These are phyloP conservation scores for Andrographis paniculata DNA, from an alignment of 305 asterid genomes.

Conservation along the genomic window DNA sequence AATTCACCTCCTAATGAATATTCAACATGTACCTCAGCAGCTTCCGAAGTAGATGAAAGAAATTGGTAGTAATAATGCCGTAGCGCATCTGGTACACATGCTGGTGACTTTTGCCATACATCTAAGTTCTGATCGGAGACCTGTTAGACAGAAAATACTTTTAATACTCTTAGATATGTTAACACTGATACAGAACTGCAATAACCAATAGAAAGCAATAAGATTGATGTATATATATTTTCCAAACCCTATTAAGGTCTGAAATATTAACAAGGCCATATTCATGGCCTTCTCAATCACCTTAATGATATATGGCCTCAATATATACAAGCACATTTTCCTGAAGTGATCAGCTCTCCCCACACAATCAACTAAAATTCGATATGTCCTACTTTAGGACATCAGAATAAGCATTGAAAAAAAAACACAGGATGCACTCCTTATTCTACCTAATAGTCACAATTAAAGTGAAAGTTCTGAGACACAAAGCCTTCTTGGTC, in stretches of 20 bases:
- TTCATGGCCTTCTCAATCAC: background rate
- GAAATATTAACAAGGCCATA: background rate
- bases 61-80: slow-evolving; percentile 92
- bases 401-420: slow-evolving; percentile 4
- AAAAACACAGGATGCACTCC: background rate
- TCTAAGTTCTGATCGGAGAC: slow-evolving; percentile 88
- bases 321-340: background rate
- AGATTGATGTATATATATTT: slow-evolving; percentile 6
- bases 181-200: slow-evolving; percentile 9
- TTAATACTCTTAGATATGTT: slow-evolving; percentile 14
- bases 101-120: slow-evolving; percentile 72
- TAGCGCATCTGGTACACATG: slow-evolving; percentile 85
- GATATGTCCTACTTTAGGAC: slow-evolving; percentile 11
- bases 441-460: slow-evolving; percentile 4
- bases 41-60: slow-evolving; percentile 82
- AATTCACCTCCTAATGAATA: slow-evolving; percentile 16
- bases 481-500: slow-evolving; percentile 1
- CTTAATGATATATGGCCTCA: slow-evolving; percentile 6
- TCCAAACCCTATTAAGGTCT: slow-evolving; percentile 11
- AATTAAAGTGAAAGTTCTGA: slow-evolving; percentile 3
- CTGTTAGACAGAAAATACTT: slow-evolving; percentile 34
- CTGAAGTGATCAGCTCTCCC: slow-evolving; percentile 8
- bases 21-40: slow-evolving; percentile 69
- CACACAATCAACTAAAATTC: slow-evolving; percentile 15
- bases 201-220: slow-evolving; percentile 3